Percentiles rank a stretch among this genome's conserved stretches.
Evolutionary conservation across 2,329 filamentous ascomycete genomes (phyloP).

Genomic region (Alternaria tenuissima): DNA sequence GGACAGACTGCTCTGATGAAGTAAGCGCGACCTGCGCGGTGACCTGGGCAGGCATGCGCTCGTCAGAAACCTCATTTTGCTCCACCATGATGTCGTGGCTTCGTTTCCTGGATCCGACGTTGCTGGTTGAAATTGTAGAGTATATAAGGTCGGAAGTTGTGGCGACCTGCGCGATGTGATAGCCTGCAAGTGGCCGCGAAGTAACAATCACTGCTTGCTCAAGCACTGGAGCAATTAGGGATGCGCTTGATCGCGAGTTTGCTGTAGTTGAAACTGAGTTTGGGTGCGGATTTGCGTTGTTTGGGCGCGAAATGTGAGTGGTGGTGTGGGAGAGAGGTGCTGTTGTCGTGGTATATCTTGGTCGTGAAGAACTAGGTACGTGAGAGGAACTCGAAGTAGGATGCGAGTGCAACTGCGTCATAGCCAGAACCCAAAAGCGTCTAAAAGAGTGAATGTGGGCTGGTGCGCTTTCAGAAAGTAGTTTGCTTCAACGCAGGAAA

Average conservation of each 20-base stretch:
- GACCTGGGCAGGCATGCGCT: not conserved
- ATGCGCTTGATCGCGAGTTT: not conserved
- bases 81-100: not conserved
- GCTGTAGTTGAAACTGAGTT: not conserved
- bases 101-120: not conserved
- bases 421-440: not conserved
- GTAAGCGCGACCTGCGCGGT: constrained; percentile 10
- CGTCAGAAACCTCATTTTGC: not conserved
- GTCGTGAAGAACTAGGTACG: not conserved
- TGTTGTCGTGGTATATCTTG: not conserved
- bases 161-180: not conserved
- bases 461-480: not conserved
- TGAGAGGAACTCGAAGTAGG: not conserved
- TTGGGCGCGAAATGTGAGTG: not conserved
- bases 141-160: not conserved
- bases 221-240: not conserved
- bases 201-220: constrained; percentile 8
- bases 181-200: not conserved
- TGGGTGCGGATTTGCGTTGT: not conserved
- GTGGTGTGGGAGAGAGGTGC: not conserved
- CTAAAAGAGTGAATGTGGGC: not conserved
- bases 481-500: not conserved
- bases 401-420: constrained; percentile 1
- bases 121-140: not conserved
- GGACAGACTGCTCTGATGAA: not conserved